Evolutionary conservation across 2,329 filamentous ascomycete genomes (phyloP), one percentile per base, ranked within the genome.

Genomic region (Geosmithia putterillii): DNA sequence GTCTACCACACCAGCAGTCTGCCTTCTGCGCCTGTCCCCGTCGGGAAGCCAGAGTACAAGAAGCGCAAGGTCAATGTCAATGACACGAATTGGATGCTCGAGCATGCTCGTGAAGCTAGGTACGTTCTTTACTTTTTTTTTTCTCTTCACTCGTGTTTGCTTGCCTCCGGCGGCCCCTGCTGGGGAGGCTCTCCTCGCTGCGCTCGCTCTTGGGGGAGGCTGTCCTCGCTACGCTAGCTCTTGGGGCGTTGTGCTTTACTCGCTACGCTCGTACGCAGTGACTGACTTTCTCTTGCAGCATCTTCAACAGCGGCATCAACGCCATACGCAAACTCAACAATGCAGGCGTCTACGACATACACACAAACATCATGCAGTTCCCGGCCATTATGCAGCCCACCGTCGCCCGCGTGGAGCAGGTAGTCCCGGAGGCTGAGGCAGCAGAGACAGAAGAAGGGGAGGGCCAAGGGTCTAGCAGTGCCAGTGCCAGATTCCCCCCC

Each of bases 61-160:
- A 87, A 86, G 68, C 76, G 84, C 51, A 84, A 83, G 53, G 83
- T 94, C 35, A 83, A 88, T 46, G 83, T 96, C 46, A 96, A 89
- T 43, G 86, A 94, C 53, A 79, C 83, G 45, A 98, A 96, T 60
- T 98, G 92, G 92, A 92, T 94, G 75, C 71, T 92, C 45, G 88
- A 96, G 65, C 92, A 98, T 63, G 88, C 89, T 22, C 79, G 85
- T 42, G 87, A 90, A 59, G 87, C 90, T 44, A 90, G 84, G 88
- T 94, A 72, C 41, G 57, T 52, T 10, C 17, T 36, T n/a, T 15
- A 6, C 14, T 25, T 25, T 10, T 32, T 32, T 12, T 32, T 12
- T 32, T 3, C 28, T 12, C 28, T 32, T 12, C 3, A 32, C 28
- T 12, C 28, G 10, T 12, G 10, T 14, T 38, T n/a, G 10, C 35